phyloP scores from a whole-genome alignment of 306 rosid species.

The Alnus rubra region DNA sequence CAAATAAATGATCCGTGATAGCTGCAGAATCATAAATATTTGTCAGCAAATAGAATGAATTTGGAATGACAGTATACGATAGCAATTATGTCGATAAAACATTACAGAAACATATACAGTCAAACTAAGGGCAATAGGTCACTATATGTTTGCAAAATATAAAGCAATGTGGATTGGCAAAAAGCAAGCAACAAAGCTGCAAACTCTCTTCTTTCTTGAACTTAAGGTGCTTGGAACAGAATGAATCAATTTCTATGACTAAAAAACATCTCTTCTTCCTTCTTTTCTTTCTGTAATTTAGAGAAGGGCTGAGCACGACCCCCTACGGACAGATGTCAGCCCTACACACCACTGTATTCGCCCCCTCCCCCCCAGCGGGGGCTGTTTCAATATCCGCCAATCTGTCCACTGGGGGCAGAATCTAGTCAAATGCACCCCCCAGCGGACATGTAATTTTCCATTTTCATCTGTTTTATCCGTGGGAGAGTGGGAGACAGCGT shows the following conservation, averaged over 20 bases:
- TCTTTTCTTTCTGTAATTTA: neutral
- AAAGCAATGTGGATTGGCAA: neutral
- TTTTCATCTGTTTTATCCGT: too few species aligned
- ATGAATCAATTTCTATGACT: neutral
- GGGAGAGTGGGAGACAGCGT: too few species aligned
- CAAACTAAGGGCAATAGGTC: neutral
- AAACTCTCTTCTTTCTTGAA: neutral
- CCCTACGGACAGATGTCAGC: too few species aligned
- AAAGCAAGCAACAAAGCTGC: neutral
- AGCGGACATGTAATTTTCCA: too few species aligned
- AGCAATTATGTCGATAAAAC: slow-evolving; percentile 10
- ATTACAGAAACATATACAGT: slow-evolving; percentile 17
- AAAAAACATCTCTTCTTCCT: neutral
- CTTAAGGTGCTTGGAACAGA: neutral
- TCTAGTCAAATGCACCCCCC: too few species aligned
- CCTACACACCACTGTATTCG: too few species aligned
- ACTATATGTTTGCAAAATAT: neutral
- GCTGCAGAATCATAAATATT: slow-evolving; percentile 51
- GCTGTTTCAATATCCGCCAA: too few species aligned
- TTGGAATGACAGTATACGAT: slow-evolving; percentile 13
- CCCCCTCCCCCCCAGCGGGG: too few species aligned
- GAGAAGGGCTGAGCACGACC: neutral
- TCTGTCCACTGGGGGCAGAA: too few species aligned
- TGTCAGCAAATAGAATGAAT: slow-evolving; percentile 32
- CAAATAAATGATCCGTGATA: slow-evolving; percentile 92